A percentile compares a stretch with the other conserved stretches of the same genome.
These are phyloP conservation scores for Kurtzmaniella quercitrusa DNA, from an alignment of 1,139 yeast genomes.

Conservation along the genomic window DNA sequence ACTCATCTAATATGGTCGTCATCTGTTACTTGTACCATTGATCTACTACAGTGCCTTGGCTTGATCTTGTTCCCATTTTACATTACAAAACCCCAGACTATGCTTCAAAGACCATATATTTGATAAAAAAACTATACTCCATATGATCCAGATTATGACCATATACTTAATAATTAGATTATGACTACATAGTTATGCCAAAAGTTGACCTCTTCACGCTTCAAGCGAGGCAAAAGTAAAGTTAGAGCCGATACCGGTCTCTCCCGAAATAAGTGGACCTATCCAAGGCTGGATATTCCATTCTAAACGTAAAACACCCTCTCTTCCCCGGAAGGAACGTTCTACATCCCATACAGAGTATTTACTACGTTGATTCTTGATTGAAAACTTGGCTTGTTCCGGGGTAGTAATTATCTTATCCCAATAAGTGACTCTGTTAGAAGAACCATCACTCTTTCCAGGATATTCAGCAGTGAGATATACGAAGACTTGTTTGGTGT, in stretches of 20 bases:
- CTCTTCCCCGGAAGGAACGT: conserved; percentile 59
- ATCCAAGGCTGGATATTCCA: conserved; percentile 94
- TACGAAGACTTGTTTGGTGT: conserved; percentile 89
- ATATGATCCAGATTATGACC: too few relatives aligned
- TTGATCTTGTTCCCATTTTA: too few relatives aligned
- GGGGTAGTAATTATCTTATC: conserved; percentile 67
- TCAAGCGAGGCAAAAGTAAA: conserved; percentile 26
- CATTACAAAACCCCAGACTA: too few relatives aligned
- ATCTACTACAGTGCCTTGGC: too few relatives aligned
- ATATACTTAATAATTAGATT: too few relatives aligned
- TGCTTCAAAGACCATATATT: too few relatives aligned
- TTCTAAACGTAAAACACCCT: conserved; percentile 67
- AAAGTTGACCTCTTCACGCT: conserved; percentile 4
- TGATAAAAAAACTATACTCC: too few relatives aligned
- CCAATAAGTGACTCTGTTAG: conserved; percentile 83
- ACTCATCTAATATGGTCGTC: too few relatives aligned
- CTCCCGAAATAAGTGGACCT: conserved; percentile 75
- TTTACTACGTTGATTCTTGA: conserved; percentile 58
- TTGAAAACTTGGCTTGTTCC: conserved; percentile 53
- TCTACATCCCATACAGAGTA: conserved; percentile 89
- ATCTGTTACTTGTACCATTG: too few relatives aligned
- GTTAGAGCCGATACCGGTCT: conserved; percentile 29
- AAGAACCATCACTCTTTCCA: conserved; percentile 47
- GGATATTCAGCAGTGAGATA: conserved; percentile 87
- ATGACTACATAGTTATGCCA: too few relatives aligned